These are phyloP conservation scores for Bullera alba DNA, from an alignment of 768 basidiomycete species.

Conservation along the genomic window DNA sequence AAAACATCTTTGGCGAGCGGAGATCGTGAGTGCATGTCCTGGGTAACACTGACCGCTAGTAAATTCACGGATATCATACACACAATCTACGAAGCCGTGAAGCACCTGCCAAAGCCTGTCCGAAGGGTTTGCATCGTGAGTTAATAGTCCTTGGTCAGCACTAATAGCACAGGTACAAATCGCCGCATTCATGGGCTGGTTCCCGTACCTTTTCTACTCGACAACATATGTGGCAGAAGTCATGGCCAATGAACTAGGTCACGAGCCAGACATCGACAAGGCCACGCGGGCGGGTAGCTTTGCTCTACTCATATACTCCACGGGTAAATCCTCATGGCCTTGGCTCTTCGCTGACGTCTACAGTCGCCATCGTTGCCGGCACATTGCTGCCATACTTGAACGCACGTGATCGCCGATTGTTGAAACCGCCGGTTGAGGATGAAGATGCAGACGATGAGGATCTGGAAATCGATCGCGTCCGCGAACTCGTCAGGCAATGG, in stretches of 20 bases:
- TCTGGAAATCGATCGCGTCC: slow-evolving; percentile 63
- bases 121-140: slow-evolving; percentile 65
- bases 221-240: slow-evolving; percentile 92
- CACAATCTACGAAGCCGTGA: slow-evolving; percentile 67
- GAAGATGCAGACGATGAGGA: slow-evolving; percentile 48
- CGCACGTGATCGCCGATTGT: slow-evolving; percentile 69
- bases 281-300: slow-evolving; percentile 80
- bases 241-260: slow-evolving; percentile 70
- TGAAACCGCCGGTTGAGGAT: slow-evolving; percentile 56
- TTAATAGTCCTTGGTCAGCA: neutral
- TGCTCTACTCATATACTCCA: slow-evolving; percentile 82
- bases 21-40: slow-evolving; percentile 31
- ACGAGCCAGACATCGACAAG: slow-evolving; percentile 71
- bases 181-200: slow-evolving; percentile 98
- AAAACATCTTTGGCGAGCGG: slow-evolving; percentile 46
- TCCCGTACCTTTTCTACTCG: slow-evolving; percentile 83
- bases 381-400: slow-evolving; percentile 72
- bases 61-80: slow-evolving; percentile 64
- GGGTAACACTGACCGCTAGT: slow-evolving; percentile 41
- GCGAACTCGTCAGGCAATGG: slow-evolving; percentile 69
- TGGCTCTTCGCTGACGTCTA: slow-evolving; percentile 4
- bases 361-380: slow-evolving; percentile 81
- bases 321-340: slow-evolving; percentile 54
- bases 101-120: slow-evolving; percentile 73
- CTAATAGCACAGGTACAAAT: slow-evolving; percentile 62